phyloP scores from a whole-genome alignment of 176 grass and related monocot species.

The Leersia perrieri region DNA sequence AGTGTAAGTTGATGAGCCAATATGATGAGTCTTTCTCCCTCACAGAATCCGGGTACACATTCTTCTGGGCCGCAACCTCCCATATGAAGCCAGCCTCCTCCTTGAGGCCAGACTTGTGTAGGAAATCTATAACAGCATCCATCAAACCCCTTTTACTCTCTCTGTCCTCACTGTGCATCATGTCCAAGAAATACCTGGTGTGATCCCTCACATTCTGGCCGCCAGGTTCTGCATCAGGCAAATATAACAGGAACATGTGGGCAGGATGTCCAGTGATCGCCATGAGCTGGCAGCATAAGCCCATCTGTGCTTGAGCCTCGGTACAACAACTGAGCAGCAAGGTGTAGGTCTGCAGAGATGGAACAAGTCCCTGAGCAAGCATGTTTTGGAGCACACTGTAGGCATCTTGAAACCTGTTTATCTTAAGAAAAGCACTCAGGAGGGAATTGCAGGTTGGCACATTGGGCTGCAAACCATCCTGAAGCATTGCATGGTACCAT shows the following conservation, averaged over 20 bases:
- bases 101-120: conserved; percentile 86
- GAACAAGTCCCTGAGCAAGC: conserved; percentile 65
- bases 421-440: conserved; percentile 79
- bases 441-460: conserved; percentile 92
- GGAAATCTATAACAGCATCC: conserved; percentile 90
- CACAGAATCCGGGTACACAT: conserved; percentile 88
- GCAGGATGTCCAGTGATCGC: conserved; percentile 80
- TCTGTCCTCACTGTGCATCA: conserved; percentile 93
- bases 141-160: conserved; percentile 92
- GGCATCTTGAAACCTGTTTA: conserved; percentile 68
- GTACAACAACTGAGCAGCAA: conserved; percentile 88
- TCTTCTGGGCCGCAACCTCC: conserved; percentile 85
- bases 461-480: conserved; percentile 79
- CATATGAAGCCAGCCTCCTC: conserved; percentile 94
- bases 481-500: conserved; percentile 89
- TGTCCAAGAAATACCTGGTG: conserved; percentile 68
- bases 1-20: conserved; percentile 92
- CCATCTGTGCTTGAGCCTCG: conserved; percentile 48
- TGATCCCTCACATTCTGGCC: conserved; percentile 74
- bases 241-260: conserved; percentile 77
- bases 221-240: conserved; percentile 80
- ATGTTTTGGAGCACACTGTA: conserved; percentile 73
- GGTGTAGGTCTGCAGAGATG: conserved; percentile 91
- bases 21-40: conserved; percentile 69
- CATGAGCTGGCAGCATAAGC: conserved; percentile 79